Evolutionary conservation across 2,329 filamentous ascomycete genomes (phyloP).

Genomic region (Alternaria sp.): DNA sequence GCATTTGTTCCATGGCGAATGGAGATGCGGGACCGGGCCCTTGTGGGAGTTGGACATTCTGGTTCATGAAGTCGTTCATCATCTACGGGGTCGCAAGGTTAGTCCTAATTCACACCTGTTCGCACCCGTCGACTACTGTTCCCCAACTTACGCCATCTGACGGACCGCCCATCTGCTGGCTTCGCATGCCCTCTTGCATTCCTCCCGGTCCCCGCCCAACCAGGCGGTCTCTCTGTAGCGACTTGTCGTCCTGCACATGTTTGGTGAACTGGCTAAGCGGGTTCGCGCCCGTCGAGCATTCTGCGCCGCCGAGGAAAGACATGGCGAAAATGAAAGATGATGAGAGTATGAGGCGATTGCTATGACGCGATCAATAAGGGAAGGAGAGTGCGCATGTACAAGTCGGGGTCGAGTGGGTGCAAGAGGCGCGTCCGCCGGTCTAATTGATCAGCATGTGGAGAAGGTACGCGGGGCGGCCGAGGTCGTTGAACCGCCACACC

Average conservation of each 20-base stretch:
- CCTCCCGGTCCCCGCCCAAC: slow-evolving; percentile 76
- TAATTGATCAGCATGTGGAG: slow-evolving; percentile 38
- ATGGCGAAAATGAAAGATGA: slow-evolving; percentile 60
- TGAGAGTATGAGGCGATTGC: neutral
- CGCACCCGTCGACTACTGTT: neutral
- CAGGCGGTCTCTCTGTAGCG: slow-evolving; percentile 87
- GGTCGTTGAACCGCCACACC: slow-evolving; percentile 21
- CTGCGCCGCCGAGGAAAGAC: slow-evolving; percentile 95
- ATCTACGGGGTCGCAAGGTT: slow-evolving; percentile 64
- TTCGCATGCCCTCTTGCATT: slow-evolving; percentile 79
- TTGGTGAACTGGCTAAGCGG: slow-evolving; percentile 97
- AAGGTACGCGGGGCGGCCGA: slow-evolving; percentile 29
- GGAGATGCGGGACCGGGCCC: slow-evolving; percentile 62
- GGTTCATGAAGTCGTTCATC: slow-evolving; percentile 92
- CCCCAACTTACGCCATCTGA: slow-evolving; percentile 65
- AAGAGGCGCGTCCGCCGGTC: slow-evolving; percentile 14
- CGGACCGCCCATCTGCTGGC: slow-evolving; percentile 70
- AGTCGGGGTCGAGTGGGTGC: slow-evolving; percentile 8
- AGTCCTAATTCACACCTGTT: slow-evolving; percentile 23
- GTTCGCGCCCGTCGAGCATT: slow-evolving; percentile 96
- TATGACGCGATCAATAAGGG: slow-evolving; percentile 13
- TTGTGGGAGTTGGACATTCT: slow-evolving; percentile 69
- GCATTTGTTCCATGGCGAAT: slow-evolving; percentile 73
- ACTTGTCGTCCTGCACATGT: slow-evolving; percentile 95
- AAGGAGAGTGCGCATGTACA: slow-evolving; percentile 15